Percentiles rank a stretch among this genome's conserved stretches.
Evolutionary conservation across 1,284 basidiomycete genomes (phyloP).

Genomic region (Fomes fomentarius): DNA sequence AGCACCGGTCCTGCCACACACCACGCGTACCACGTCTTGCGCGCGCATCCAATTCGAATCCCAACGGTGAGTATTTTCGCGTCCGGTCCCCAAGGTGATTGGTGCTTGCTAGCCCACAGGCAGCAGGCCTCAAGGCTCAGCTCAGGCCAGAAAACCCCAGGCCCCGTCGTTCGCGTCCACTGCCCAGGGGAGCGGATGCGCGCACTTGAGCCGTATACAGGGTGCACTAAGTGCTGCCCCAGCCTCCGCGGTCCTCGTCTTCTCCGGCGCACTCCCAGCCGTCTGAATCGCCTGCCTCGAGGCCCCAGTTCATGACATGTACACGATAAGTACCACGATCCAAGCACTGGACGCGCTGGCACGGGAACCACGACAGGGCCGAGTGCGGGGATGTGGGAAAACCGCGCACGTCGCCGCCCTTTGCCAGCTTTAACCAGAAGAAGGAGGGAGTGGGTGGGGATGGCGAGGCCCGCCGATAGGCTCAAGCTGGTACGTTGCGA

Average conservation of each 20-base stretch:
- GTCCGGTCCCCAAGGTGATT: not conserved
- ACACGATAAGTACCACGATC: not conserved
- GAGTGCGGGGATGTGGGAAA: not conserved
- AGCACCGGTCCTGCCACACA: not conserved
- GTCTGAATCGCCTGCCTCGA: not conserved
- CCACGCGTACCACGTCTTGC: not conserved
- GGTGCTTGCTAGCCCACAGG: not conserved
- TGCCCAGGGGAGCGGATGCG: not conserved
- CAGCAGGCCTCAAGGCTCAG: not conserved
- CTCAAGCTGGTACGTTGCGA: conserved; percentile 1
- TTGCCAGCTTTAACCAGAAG: not conserved
- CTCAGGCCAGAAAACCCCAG: not conserved
- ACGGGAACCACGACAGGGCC: not conserved
- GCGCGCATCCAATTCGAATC: not conserved
- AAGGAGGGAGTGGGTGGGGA: not conserved
- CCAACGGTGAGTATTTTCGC: conserved; percentile 1
- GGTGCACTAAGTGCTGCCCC: not conserved
- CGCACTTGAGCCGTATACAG: conserved; percentile 2
- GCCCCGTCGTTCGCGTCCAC: not conserved
- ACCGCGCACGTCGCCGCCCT: not conserved
- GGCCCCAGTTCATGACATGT: not conserved
- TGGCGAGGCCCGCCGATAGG: not conserved
- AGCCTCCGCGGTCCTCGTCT: not conserved
- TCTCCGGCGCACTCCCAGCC: not conserved
- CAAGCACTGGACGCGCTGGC: not conserved